Evolutionary conservation across 148 eudicot species (phyloP).

Genomic region (Chenopodium quinoa): DNA sequence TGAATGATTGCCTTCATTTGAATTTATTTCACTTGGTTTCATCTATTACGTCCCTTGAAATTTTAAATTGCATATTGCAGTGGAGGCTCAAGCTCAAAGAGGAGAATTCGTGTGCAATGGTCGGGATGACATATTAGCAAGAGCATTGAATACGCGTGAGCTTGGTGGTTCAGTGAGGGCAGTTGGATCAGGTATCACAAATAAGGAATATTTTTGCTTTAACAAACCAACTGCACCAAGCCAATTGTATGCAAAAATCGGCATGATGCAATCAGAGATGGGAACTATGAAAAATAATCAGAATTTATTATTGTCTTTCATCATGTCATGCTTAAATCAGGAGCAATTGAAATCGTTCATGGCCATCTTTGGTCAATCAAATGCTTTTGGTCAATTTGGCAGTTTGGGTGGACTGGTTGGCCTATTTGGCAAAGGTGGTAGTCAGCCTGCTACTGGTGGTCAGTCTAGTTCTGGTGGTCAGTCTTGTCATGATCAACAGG

Average conservation of each 20-base stretch:
- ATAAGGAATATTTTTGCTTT: not conserved
- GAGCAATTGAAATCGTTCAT: not conserved
- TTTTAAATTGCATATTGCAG: not conserved
- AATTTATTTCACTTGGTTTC: no score
- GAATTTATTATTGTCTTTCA: not conserved
- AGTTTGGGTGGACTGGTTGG: no score
- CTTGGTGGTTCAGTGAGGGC: slow-evolving; percentile 1
- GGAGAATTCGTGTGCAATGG: not conserved
- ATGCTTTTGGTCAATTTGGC: not conserved
- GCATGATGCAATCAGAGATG: not conserved
- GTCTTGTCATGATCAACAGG: no score
- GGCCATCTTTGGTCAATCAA: not conserved
- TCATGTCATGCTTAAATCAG: not conserved
- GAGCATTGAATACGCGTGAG: not conserved
- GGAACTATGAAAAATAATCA: not conserved
- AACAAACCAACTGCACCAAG: not conserved
- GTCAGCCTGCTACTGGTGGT: no score
- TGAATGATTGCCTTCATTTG: no score
- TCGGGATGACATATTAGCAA: not conserved
- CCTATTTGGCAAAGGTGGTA: no score
- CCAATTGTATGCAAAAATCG: not conserved
- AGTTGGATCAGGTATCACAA: slow-evolving; percentile 7
- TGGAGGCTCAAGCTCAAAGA: not conserved
- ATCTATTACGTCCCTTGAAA: no score
- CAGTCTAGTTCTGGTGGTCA: no score